Evolutionary conservation across 768 basidiomycete species (phyloP), one percentile per base, ranked within the genome.

Genomic region (Lanmaoa rubissima): DNA sequence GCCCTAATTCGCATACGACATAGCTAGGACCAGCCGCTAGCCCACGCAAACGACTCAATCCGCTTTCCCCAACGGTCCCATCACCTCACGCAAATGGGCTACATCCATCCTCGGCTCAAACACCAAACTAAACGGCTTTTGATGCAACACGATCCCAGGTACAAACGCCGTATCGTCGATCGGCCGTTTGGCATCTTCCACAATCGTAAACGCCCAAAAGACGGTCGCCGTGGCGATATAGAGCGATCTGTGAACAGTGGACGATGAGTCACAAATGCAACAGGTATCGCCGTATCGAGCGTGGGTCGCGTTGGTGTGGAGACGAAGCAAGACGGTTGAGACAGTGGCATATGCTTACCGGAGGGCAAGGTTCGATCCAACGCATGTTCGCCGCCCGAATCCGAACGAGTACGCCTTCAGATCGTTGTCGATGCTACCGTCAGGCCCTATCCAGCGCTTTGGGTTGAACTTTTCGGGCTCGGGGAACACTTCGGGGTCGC

Each of bases 81-180:
- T 54, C 5, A 47, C 12, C 32, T 67, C 65, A 2, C 49, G 62
- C 58, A 69, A 17, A 5, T 50, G 40, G 4, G 42, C 26, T 4
- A 44, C 51, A 12, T 64, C 60, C 39, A 71, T 65, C 47, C 84
- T 66, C 0, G 83, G 82, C 57, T 79, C 78, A 61, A 88, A 87
- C 5, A 66, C 48, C 5, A 82, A 78, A 24, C 75, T 76, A 63
- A 88, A 90, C 5, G 84, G 84, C 49, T 78, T 63, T 2, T 87
- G 86, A 52, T 86, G 86, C 0, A 79, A 76, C 63, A 87, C 86
- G 12, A 84, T 82, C 4, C 80, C 81, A 59, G 85, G 81, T 1
- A 81, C 83, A 61, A 88, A 87, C 0, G 78, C 84, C 41, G 79
- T 72, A 7, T 79, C 78, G 65, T 90, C 83, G 41, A 89, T 86